Evolutionary conservation across 495 filamentous ascomycete genomes (phyloP).

Genomic region (Podospora pseudopauciseta): DNA sequence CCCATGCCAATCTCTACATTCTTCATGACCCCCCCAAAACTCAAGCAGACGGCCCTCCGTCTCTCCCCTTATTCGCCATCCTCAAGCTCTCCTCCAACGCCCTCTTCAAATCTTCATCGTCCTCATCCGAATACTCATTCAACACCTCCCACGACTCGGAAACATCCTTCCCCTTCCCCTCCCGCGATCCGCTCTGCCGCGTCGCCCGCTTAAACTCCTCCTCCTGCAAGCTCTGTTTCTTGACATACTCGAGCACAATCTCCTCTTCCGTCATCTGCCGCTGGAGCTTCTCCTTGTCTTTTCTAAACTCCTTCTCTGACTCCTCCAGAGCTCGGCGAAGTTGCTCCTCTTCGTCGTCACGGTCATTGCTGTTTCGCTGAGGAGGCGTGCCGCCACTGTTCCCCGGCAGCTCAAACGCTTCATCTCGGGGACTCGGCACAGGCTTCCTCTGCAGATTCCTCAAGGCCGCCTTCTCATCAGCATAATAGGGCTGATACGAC

Average conservation of each 20-base stretch:
- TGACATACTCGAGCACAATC: constrained; percentile 72
- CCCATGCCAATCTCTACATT: background rate
- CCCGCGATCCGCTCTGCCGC: constrained; percentile 12
- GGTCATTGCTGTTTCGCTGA: constrained; percentile 13
- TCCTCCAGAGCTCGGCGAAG: constrained; percentile 46
- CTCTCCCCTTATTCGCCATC: constrained; percentile 4
- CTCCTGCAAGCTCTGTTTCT: constrained; percentile 70
- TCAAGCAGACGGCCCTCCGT: background rate
- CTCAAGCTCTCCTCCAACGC: constrained; percentile 49
- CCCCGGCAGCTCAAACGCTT: background rate
- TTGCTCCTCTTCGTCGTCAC: constrained; percentile 37
- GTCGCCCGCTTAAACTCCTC: constrained; percentile 43
- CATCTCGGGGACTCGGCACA: background rate
- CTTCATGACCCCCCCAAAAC: background rate
- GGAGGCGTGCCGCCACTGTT: background rate
- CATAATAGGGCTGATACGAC: constrained; percentile 22
- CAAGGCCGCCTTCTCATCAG: constrained; percentile 40
- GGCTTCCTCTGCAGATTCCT: background rate
- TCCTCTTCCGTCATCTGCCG: constrained; percentile 61
- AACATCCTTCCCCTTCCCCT: constrained; percentile 13
- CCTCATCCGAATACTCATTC: constrained; percentile 28
- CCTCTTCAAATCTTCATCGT: constrained; percentile 44
- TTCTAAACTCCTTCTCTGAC: constrained; percentile 39
- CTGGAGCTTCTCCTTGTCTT: constrained; percentile 37
- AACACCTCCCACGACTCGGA: constrained; percentile 6